Percentiles rank a stretch among this genome's conserved stretches.
Conservation (phyloP, 495 filamentous ascomycete species). For the Penicillium lagena region DNA sequence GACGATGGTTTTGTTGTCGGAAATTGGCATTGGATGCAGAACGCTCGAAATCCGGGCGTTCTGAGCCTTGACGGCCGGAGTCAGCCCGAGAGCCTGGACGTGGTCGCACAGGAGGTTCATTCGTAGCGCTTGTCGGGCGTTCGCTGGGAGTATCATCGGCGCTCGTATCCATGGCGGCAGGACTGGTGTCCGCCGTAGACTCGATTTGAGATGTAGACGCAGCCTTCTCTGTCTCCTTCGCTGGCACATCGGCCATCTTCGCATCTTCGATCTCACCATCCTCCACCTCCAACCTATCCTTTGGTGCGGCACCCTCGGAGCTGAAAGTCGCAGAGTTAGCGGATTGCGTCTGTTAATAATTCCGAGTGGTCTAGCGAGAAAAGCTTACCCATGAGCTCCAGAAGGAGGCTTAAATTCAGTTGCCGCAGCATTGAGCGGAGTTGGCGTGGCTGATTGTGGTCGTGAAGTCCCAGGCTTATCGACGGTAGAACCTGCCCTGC, state of each 20-base stretch:
- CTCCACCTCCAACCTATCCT: slow-evolving; percentile 54
- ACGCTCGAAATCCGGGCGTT: slow-evolving; percentile 32
- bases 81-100: slow-evolving; percentile 23
- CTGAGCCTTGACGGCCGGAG: slow-evolving; percentile 21
- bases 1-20: slow-evolving; percentile 26
- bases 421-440: slow-evolving; percentile 40
- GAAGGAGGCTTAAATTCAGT: slow-evolving; percentile 39
- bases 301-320: slow-evolving; percentile 22
- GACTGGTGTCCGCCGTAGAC: not conserved
- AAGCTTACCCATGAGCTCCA: slow-evolving; percentile 33
- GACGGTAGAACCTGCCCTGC: slow-evolving; percentile 15
- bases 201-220: slow-evolving; percentile 4
- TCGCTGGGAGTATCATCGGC: slow-evolving; percentile 10
- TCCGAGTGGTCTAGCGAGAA: not conserved
- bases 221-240: slow-evolving; percentile 6
- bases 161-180: slow-evolving; percentile 9
- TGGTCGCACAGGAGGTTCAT: slow-evolving; percentile 17
- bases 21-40: slow-evolving; percentile 8
- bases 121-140: slow-evolving; percentile 3
- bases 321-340: slow-evolving; percentile 17
- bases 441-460: slow-evolving; percentile 27
- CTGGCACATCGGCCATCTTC: slow-evolving; percentile 37
- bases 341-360: too few species aligned
- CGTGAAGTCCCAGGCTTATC: slow-evolving; percentile 34
- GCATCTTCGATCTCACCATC: slow-evolving; percentile 75